Conservation (phyloP, 2,329 filamentous ascomycete genomes). For the Aureobasidium namibiae region DNA sequence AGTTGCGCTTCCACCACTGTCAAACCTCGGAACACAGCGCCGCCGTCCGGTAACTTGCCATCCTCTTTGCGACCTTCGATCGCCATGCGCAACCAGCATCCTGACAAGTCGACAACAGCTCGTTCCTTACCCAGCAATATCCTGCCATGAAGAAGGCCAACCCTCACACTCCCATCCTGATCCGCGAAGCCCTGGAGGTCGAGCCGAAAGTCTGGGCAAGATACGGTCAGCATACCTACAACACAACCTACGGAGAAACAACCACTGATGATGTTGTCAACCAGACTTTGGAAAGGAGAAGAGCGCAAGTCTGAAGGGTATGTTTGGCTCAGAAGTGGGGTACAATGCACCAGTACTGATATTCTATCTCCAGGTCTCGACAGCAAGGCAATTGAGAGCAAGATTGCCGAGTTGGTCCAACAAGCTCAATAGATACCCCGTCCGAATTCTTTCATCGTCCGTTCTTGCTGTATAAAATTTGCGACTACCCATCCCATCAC, state of each 20-base stretch:
- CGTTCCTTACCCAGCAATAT: conserved; percentile 84
- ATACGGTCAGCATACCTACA: conserved; percentile 58
- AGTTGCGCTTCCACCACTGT: conserved; percentile 96
- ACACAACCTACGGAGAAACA: background rate
- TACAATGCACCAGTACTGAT: conserved; percentile 14
- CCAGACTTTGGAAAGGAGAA: conserved; percentile 61
- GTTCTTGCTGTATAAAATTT: background rate
- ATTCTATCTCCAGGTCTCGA: conserved; percentile 45
- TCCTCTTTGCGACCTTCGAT: background rate
- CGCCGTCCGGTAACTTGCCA: conserved; percentile 61
- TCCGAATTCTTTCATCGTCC: background rate
- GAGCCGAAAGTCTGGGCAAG: conserved; percentile 81
- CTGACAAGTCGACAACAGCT: conserved; percentile 42
- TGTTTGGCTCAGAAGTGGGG: conserved; percentile 16
- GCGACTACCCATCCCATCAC: background rate
- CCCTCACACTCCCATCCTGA: conserved; percentile 83
- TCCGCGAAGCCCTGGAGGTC: conserved; percentile 82
- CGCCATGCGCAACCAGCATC: background rate
- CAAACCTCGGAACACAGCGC: conserved; percentile 88
- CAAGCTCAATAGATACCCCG: conserved; percentile 11
- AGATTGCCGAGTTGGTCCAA: conserved; percentile 56
- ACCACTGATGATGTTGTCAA: background rate
- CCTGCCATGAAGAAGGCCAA: conserved; percentile 99
- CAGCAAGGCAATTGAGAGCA: conserved; percentile 63
- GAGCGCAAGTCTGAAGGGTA: conserved; percentile 54